phyloP scores from a whole-genome alignment of 129 eudicot genomes.

The Cynara cardunculus region DNA sequence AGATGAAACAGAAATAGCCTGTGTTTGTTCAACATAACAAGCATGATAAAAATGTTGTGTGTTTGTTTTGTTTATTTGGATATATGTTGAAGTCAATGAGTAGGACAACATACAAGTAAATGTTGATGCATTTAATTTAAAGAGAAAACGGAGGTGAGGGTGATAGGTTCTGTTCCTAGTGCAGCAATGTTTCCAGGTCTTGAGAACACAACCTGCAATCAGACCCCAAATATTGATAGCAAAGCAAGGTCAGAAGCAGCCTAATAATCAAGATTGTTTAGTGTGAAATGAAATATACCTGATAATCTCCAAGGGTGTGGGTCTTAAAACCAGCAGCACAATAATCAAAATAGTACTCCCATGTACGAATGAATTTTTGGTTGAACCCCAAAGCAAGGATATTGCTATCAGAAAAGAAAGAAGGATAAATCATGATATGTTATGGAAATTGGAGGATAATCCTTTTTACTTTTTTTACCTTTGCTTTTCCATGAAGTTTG shows the following conservation, averaged over 20 bases:
- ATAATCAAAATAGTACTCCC: conserved; percentile 91
- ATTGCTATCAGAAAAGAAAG: conserved; percentile 34
- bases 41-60: not conserved
- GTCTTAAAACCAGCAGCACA: conserved; percentile 92
- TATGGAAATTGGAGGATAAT: not conserved
- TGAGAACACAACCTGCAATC: conserved; percentile 69
- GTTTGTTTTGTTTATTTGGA: not conserved
- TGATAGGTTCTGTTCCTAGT: conserved; percentile 19
- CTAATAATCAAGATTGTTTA: not conserved
- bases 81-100: not conserved
- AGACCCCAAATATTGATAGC: not conserved
- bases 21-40: too few species aligned
- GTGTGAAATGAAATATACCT: conserved; percentile 27
- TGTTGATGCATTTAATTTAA: conserved; percentile 6
- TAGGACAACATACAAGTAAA: not conserved
- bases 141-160: conserved; percentile 27
- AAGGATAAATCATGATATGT: not conserved
- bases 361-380: conserved; percentile 81
- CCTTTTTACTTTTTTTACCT: too few species aligned
- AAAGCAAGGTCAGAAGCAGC: not conserved
- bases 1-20: not conserved
- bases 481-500: conserved; percentile 62
- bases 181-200: conserved; percentile 69
- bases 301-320: conserved; percentile 63
- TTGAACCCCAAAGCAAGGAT: conserved; percentile 70